Evolutionary conservation across 768 basidiomycete species (phyloP).

Genomic region (Daedaleopsis sinensis): DNA sequence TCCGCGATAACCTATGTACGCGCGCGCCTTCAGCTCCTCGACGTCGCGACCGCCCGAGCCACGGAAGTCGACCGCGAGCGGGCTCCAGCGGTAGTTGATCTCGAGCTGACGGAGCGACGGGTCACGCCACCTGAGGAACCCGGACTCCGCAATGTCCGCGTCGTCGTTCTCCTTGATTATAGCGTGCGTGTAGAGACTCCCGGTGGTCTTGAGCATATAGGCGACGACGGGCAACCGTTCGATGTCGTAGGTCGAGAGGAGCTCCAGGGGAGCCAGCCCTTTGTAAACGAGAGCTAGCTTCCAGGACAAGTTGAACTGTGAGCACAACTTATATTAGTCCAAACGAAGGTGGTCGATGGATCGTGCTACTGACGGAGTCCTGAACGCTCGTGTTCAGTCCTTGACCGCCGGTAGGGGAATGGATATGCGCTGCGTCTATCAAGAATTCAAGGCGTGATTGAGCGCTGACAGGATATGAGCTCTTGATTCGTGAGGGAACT

Average conservation of each 20-base stretch:
- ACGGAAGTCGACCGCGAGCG: conserved; percentile 45
- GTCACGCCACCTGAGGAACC: conserved; percentile 28
- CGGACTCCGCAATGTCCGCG: neutral
- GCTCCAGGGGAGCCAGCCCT: conserved; percentile 24
- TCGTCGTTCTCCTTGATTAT: neutral
- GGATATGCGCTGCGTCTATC: conserved; percentile 52
- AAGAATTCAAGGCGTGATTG: neutral
- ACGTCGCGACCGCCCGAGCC: conserved; percentile 22
- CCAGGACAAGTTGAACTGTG: conserved; percentile 35
- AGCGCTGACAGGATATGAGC: neutral
- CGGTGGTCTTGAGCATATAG: conserved; percentile 31
- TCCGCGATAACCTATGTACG: conserved; percentile 20
- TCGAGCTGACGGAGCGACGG: conserved; percentile 45
- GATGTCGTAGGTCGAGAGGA: conserved; percentile 31
- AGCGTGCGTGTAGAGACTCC: conserved; percentile 12
- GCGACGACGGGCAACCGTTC: conserved; percentile 36
- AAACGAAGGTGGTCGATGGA: neutral
- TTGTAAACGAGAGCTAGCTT: conserved; percentile 34
- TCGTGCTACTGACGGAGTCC: conserved; percentile 25
- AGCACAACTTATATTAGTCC: neutral
- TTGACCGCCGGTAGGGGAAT: conserved; percentile 46
- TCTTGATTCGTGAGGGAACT: conserved; percentile 1
- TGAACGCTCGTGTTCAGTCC: conserved; percentile 35
- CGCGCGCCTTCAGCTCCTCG: conserved; percentile 19
- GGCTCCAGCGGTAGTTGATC: conserved; percentile 56